Base-by-base conservation (phyloP, 768 basidiomycete genomes). In the Rhizopogon vulgaris region DNA sequence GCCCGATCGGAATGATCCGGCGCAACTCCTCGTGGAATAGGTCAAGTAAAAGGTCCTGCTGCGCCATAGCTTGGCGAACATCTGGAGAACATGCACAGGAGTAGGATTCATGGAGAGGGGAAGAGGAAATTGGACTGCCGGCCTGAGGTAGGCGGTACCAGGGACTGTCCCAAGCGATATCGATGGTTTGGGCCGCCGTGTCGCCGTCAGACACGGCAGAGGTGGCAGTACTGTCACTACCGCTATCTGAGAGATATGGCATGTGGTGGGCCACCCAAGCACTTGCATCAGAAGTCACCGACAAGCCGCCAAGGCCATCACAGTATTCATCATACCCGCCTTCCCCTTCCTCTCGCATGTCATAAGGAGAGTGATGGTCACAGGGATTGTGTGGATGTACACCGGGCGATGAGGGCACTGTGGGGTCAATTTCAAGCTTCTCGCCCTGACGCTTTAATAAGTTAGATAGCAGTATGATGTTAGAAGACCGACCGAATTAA, bases 141-240 rank as follows among this genome's bases (percentile, higher is more conserved):
- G 67, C 60, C 30, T 49, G 48, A 27, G 69, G 65, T 30, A 52
- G 59, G 22, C 59, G 64, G 54, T 70, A 71, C 65, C 74, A 76
- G 3, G 69, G 69, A 38, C 69, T 76, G 47, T 69, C 68, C 32
- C 56, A 61, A 10, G 69, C 65, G 42, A 77, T 73, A 47, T 61
- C 65, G 45, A 76, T 60, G 41, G 72, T 71, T 56, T 77, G 75
- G 0, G 57, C 54, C 25, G 58, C 59, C 3, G 63, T 67, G 41
- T 64, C 60, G 27, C 66, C 64, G 24, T 60, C 60, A 36, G 67
- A 59, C 14, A 49, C 36, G 17, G 57, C 53, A 8, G 59, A 61
- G 3, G 49, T 58, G 6, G 60, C 58, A 32, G 2, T 46, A 51
- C 53, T 58, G 27, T 60, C 62, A 22, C 61, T 67, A 14, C 58